Evolutionary conservation across 495 filamentous ascomycete genomes (phyloP), one percentile per base, ranked within the genome.

Genomic region (Amniculicola lignicola): DNA sequence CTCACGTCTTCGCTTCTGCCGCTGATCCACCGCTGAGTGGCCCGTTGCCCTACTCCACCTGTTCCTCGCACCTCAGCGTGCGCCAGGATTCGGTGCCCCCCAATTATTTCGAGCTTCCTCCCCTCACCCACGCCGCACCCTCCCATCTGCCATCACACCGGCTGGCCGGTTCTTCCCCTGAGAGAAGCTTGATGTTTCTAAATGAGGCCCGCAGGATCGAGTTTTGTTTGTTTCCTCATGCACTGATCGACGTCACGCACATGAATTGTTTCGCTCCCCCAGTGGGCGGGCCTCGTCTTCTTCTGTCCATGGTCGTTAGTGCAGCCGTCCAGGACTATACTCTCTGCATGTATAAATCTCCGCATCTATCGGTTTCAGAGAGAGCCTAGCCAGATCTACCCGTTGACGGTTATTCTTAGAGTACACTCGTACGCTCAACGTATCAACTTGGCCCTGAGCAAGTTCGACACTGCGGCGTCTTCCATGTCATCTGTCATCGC

Each of bases 121-220:
- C 33, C 19, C 27, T 40, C n/a, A 38, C 16, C 31, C 52, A 38
- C 9, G 18, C 10, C 10, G 16, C 6, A 6, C 14, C 18, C 18
- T 22, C 41, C 14, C 16, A 28, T 28, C n/a, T n/a, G n/a, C n/a
- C n/a, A n/a, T 29, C 43, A 46, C 43, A 9, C 37, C 7, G 37
- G n/a, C 41, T 28, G 4, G 2, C 18, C 18, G 52, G 41, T 21
- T 18, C 16, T 35, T 52, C 55, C 55, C 55, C 55, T 59, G 55
- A 44, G 55, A 59, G 48, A 59, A 59, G 47, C 47, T 59, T 59
- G 35, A 52, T 52, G 47, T 59, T 59, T 51, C 55, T 59, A 59
- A 52, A 42, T 42, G 33, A 22, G 44, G 54, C 45, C 33, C 25
- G 3, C 35, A 14, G 15, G 9, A 18, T 6, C 9, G 11, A 40